These are phyloP conservation scores for Endotrypanum monterogeii DNA, from an alignment of 208 protist species.

Conservation along the genomic window DNA sequence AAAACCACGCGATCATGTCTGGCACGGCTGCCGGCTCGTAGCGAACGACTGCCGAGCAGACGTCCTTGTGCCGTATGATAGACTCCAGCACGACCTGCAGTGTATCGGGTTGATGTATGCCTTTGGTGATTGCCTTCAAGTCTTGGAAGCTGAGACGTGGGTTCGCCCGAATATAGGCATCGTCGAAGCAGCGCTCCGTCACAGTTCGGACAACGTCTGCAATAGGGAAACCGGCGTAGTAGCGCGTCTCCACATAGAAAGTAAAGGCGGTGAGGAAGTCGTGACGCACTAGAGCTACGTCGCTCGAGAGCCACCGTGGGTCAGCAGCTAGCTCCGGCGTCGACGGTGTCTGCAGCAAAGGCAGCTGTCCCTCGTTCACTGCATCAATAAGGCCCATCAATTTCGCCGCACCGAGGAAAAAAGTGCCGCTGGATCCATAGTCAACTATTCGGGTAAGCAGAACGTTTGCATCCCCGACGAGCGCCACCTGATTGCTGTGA, in stretches of 20 bases:
- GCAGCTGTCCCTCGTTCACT: constrained; percentile 55
- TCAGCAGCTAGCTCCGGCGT: background rate
- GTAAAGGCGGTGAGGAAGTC: constrained; percentile 63
- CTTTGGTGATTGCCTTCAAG: constrained; percentile 62
- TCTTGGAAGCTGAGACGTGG: constrained; percentile 49
- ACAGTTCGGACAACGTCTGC: constrained; percentile 45
- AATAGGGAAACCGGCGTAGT: constrained; percentile 68
- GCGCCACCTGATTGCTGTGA: constrained; percentile 67
- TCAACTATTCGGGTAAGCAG: constrained; percentile 62
- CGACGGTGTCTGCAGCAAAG: constrained; percentile 29
- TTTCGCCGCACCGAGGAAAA: constrained; percentile 67
- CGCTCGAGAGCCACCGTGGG: constrained; percentile 4
- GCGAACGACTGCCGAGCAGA: constrained; percentile 38
- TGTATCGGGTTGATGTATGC: constrained; percentile 66
- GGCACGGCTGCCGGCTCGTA: constrained; percentile 28
- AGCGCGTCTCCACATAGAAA: constrained; percentile 71
- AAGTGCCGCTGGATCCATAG: constrained; percentile 47
- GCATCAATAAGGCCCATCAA: constrained; percentile 58
- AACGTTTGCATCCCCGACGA: constrained; percentile 76
- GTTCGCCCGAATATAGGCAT: constrained; percentile 33
- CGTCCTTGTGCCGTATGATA: constrained; percentile 33
- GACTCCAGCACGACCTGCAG: constrained; percentile 56
- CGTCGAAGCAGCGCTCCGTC: constrained; percentile 40
- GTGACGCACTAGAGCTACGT: constrained; percentile 41
- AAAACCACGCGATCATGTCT: constrained; percentile 49